Percentiles rank a stretch among this genome's conserved stretches.
Conservation (phyloP, 2,329 filamentous ascomycete species). For the Ophiostoma sp. region DNA sequence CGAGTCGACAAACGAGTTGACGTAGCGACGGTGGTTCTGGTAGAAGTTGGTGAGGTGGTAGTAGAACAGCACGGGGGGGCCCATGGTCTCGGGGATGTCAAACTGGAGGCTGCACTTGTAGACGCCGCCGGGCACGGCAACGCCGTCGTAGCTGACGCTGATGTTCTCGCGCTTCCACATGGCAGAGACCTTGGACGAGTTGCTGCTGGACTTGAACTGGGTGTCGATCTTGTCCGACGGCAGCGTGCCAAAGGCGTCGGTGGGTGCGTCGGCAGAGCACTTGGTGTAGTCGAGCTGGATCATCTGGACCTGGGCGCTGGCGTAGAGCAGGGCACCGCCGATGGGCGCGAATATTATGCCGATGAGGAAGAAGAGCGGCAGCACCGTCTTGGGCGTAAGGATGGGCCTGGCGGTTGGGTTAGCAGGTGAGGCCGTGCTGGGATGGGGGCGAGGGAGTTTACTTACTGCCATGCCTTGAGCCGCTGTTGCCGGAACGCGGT, state of each 20-base stretch:
- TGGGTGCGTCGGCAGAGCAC: slow-evolving; percentile 57
- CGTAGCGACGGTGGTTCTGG: slow-evolving; percentile 96
- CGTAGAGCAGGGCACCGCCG: slow-evolving; percentile 78
- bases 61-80: slow-evolving; percentile 82
- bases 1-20: slow-evolving; percentile 76
- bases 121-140: slow-evolving; percentile 34
- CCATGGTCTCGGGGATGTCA: slow-evolving; percentile 70
- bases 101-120: slow-evolving; percentile 69
- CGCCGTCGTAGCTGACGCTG: slow-evolving; percentile 39
- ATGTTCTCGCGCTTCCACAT: slow-evolving; percentile 41
- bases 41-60: slow-evolving; percentile 98
- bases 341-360: slow-evolving; percentile 92
- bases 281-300: slow-evolving; percentile 84
- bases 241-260: slow-evolving; percentile 44
- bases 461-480: slow-evolving; percentile 97
- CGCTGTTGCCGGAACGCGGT: slow-evolving; percentile 96
- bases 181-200: slow-evolving; percentile 32
- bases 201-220: slow-evolving; percentile 62
- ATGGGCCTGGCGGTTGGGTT: slow-evolving; percentile 60
- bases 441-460: slow-evolving; percentile 27
- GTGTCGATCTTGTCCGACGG: slow-evolving; percentile 53
- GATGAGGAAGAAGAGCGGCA: slow-evolving; percentile 85
- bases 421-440: background rate
- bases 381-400: slow-evolving; percentile 86
- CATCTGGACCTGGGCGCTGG: slow-evolving; percentile 82